Percentiles rank a stretch among this genome's conserved stretches.
Evolutionary conservation across 352 stramenopile species (phyloP).

Genomic region (Hyaloperonospora arabidopsidis): DNA sequence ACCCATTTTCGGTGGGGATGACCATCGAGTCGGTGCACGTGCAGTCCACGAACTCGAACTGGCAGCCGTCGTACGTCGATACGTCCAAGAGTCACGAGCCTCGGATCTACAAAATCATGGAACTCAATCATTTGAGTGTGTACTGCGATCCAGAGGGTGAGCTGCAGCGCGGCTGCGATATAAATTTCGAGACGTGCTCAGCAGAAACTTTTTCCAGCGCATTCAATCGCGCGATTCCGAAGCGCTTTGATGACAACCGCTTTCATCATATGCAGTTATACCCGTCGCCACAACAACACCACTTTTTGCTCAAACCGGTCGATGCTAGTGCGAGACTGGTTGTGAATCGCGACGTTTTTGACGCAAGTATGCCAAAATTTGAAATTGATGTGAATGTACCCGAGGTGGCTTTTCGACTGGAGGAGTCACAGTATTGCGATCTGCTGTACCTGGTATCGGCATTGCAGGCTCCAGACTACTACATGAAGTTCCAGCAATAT

Average conservation of each 20-base stretch:
- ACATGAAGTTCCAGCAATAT: conserved; percentile 74
- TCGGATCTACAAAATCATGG: conserved; percentile 85
- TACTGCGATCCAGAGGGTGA: conserved; percentile 81
- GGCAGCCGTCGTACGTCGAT: conserved; percentile 81
- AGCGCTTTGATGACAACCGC: conserved; percentile 68
- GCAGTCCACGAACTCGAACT: conserved; percentile 83
- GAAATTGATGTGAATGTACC: conserved; percentile 74
- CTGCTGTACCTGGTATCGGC: conserved; percentile 68
- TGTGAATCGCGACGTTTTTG: conserved; percentile 74
- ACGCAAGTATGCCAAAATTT: conserved; percentile 70
- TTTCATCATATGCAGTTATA: conserved; percentile 66
- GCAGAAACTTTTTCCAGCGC: conserved; percentile 68
- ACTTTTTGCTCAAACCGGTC: conserved; percentile 81
- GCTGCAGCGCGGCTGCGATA: conserved; percentile 38
- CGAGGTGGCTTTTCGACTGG: conserved; percentile 70
- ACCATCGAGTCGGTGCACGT: conserved; percentile 80
- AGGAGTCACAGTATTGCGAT: conserved; percentile 86
- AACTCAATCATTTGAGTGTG: conserved; percentile 82
- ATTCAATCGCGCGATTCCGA: conserved; percentile 75
- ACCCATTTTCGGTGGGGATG: conserved; percentile 74
- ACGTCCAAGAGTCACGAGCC: conserved; percentile 68
- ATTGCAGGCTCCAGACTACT: conserved; percentile 64
- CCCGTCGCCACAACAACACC: conserved; percentile 61
- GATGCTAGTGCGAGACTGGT: conserved; percentile 73
- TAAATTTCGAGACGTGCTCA: conserved; percentile 66